A percentile compares a stretch with the other conserved stretches of the same genome.
phyloP scores from a whole-genome alignment of 305 asterid species.

The Fraxinus baroniana region DNA sequence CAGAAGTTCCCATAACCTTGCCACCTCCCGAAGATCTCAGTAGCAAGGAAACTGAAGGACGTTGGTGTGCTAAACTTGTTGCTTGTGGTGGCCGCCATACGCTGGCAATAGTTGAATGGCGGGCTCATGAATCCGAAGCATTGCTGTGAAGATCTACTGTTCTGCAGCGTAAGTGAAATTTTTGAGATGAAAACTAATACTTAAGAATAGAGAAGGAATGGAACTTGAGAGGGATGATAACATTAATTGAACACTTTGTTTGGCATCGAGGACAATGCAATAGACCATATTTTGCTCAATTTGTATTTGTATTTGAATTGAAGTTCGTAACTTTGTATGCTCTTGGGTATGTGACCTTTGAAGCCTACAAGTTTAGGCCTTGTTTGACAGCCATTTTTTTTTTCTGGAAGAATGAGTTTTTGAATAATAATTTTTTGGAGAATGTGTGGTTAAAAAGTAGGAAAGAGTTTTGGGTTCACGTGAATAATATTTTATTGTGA shows the following conservation, averaged over 20 bases:
- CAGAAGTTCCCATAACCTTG: constrained; percentile 77
- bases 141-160: neutral
- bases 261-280: neutral
- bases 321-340: neutral
- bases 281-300: neutral
- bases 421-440: too few relatives aligned
- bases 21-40: constrained; percentile 52
- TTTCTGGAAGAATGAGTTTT: neutral
- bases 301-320: neutral
- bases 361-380: neutral
- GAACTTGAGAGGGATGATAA: neutral
- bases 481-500: neutral
- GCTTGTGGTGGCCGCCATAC: constrained; percentile 99
- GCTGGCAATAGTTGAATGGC: constrained; percentile 73
- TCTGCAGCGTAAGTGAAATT: neutral
- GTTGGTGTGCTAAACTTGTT: constrained; percentile 76
- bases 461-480: too few relatives aligned
- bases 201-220: neutral
- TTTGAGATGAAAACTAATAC: neutral
- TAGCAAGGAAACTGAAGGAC: constrained; percentile 37
- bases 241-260: neutral
- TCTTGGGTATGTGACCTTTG: neutral
- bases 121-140: constrained; percentile 30
- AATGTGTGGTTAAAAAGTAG: neutral
- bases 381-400: neutral